A percentile compares a stretch with the other conserved stretches of the same genome.
Evolutionary conservation across 2,329 filamentous ascomycete genomes (phyloP).

Genomic region (Scedosporium boydii): DNA sequence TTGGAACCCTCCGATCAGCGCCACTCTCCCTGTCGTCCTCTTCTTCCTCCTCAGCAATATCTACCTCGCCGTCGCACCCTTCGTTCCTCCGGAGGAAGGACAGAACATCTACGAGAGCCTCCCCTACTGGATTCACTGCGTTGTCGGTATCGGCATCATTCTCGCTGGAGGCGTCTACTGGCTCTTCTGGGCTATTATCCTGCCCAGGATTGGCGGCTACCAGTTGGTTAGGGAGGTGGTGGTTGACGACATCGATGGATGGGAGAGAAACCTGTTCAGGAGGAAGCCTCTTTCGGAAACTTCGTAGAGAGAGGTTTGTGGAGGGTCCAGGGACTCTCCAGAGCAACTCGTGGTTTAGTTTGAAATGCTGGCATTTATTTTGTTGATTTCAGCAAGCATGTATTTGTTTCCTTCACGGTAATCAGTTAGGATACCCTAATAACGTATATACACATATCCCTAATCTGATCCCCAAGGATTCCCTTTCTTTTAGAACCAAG

Average conservation of each 20-base stretch:
- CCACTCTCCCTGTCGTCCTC: conserved; percentile 41
- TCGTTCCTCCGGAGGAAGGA: conserved; percentile 39
- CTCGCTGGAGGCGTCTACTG: conserved; percentile 43
- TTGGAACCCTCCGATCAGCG: conserved; percentile 46
- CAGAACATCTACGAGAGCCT: conserved; percentile 44
- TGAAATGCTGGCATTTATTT: too few relatives aligned
- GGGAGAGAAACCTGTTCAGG: conserved; percentile 48
- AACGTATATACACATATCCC: too few relatives aligned
- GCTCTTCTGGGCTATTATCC: conserved; percentile 42
- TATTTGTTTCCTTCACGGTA: too few relatives aligned
- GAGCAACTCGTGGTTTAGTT: neutral
- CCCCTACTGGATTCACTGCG: conserved; percentile 49
- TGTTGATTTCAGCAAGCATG: too few relatives aligned
- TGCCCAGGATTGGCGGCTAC: conserved; percentile 44
- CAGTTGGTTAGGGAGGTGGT: conserved; percentile 44
- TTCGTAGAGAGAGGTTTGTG: neutral
- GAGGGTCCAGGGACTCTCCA: neutral
- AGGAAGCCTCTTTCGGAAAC: conserved; percentile 22
- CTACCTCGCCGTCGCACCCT: conserved; percentile 51
- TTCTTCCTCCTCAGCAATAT: conserved; percentile 54
- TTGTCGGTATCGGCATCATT: conserved; percentile 47
- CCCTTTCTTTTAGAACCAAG: too few relatives aligned
- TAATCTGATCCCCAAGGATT: too few relatives aligned
- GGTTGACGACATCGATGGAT: conserved; percentile 50
- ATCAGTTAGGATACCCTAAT: too few relatives aligned